Base-by-base conservation (phyloP, 441 rosid genomes). In the Hura crepitans region DNA sequence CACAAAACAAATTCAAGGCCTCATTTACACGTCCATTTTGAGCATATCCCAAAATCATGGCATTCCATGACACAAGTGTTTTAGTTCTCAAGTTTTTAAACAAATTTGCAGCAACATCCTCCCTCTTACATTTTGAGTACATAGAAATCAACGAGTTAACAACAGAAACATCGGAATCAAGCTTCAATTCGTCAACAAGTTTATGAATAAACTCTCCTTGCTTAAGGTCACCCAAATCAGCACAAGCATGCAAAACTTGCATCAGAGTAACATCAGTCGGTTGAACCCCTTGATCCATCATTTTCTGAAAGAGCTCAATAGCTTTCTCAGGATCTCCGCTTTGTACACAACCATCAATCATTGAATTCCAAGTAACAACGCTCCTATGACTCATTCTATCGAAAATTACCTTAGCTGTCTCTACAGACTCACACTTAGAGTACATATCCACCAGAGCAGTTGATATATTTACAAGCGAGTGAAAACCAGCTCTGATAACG, bases 401-500 rank as follows among this genome's bases (percentile, higher is more conserved):
- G 68, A 93, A 93, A 30, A 90, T 82, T 51, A 80, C 71, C 74
- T 78, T 81, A 61, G 98, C 97, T 71, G 72, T 79, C 31, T 71
- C 67, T 65, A 90, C 66, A 10, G 72, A 72, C 28, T 79, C 87
- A 66, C 90, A 87, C 75, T 89, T 93, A 12, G 88, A 84, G 47
- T 91, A 91, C 96, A 94, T 89, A 61, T 89, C 96, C 81, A 91
- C 75, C 65, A 94, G 76, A 68, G 98, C 90, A 58, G 93, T 88
- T 1, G 82, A 80, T 39, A 88, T 72, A 75, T 91, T 89, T 69
- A 91, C 88, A 75, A 81, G 80, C 25, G 81, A 78, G 13, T 84
- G 57, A 69, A 89, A 86, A 50, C 92, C 92, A 63, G 84, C 75
- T 54, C 96, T 82, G 22, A 87, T 4, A 23, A 82, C 87, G 73